Percentiles rank a stretch among this genome's conserved stretches.
phyloP scores from a whole-genome alignment of 2,329 filamentous ascomycete genomes.

The Hawksworthiomyces lignivorus region DNA sequence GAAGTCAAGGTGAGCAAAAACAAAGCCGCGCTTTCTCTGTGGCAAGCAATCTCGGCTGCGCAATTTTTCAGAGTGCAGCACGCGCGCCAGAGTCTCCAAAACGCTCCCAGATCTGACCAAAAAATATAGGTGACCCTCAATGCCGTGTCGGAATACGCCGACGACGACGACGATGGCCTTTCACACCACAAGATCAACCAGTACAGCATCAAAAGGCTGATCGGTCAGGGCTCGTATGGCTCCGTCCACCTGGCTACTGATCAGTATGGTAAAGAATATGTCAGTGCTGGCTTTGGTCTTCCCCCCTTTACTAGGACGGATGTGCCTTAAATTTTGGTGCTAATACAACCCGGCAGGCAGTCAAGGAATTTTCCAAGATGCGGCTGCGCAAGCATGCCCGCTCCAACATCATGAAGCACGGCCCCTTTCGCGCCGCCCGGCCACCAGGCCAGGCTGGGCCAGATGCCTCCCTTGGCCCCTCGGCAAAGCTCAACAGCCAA shows the following conservation, averaged over 20 bases:
- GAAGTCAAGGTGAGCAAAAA: slow-evolving; percentile 45
- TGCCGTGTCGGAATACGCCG: slow-evolving; percentile 78
- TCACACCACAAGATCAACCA: slow-evolving; percentile 88
- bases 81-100: too few relatives aligned
- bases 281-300: slow-evolving; percentile 36
- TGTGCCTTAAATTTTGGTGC: slow-evolving; percentile 10
- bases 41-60: too few relatives aligned
- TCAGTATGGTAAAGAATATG: slow-evolving; percentile 88
- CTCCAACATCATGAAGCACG: slow-evolving; percentile 67
- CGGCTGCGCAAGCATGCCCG: slow-evolving; percentile 83
- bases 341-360: slow-evolving; percentile 50
- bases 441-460: slow-evolving; percentile 33
- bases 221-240: slow-evolving; percentile 92
- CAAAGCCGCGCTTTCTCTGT: too few relatives aligned
- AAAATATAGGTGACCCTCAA: slow-evolving; percentile 75
- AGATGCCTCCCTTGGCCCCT: slow-evolving; percentile 17
- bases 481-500: slow-evolving; percentile 21
- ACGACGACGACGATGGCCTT: slow-evolving; percentile 72
- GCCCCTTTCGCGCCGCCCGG: slow-evolving; percentile 39
- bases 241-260: slow-evolving; percentile 86
- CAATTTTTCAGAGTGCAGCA: too few relatives aligned
- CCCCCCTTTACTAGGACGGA: too few relatives aligned
- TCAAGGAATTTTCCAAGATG: slow-evolving; percentile 96
- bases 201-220: slow-evolving; percentile 89
- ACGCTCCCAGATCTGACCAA: too few relatives aligned